Percentiles rank a stretch among this genome's conserved stretches.
These are phyloP conservation scores for Cicer cuneatum DNA, from an alignment of 306 rosid species.

Conservation along the genomic window DNA sequence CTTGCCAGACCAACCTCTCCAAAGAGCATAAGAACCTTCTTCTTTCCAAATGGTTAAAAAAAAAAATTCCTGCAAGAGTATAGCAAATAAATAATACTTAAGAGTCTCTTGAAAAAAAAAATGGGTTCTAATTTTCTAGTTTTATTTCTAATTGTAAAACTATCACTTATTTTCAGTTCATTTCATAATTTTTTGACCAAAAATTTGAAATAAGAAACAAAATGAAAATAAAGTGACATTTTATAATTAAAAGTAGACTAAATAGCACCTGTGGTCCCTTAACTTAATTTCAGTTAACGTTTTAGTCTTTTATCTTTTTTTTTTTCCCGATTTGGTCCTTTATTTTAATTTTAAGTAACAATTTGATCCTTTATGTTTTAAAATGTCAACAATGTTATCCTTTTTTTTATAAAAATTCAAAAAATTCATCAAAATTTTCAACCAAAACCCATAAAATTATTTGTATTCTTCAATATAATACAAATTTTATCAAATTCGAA, in stretches of 20 bases:
- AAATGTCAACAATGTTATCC: too few species aligned
- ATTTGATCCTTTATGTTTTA: too few species aligned
- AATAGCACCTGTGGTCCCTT: too few species aligned
- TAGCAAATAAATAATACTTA: neutral
- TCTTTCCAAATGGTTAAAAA: slow-evolving; percentile 63
- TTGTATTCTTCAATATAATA: too few species aligned
- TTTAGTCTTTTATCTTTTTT: too few species aligned
- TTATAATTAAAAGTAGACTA: neutral
- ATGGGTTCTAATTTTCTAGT: neutral
- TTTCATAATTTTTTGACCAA: neutral
- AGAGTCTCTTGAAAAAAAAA: neutral
- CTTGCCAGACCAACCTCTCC: slow-evolving; percentile 90
- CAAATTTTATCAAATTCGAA: too few species aligned
- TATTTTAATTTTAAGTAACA: too few species aligned
- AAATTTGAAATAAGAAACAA: neutral
- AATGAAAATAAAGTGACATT: neutral
- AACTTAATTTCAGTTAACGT: too few species aligned
- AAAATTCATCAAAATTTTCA: too few species aligned
- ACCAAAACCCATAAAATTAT: too few species aligned
- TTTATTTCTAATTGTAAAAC: neutral
- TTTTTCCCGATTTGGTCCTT: too few species aligned
- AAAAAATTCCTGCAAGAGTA: neutral
- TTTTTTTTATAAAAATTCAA: too few species aligned
- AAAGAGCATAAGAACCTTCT: slow-evolving; percentile 69
- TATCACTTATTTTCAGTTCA: neutral